Conservation (phyloP, 352 stramenopile species). For the Phytophthora capsici region DNA sequence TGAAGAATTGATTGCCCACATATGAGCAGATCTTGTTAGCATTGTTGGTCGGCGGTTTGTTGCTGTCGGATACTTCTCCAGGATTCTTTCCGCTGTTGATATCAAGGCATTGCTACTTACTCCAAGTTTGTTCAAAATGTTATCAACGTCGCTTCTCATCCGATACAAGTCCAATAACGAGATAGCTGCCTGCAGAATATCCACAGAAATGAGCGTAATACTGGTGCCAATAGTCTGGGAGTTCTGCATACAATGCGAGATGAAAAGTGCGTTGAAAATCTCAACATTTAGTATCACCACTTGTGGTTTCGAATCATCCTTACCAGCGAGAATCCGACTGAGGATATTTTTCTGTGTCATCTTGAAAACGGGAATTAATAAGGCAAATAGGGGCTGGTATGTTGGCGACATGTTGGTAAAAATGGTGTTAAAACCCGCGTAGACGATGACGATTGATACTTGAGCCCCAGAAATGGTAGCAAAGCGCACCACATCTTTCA, state of each 20-base stretch:
- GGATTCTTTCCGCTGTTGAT: background rate
- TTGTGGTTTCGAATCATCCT: slow-evolving; percentile 28
- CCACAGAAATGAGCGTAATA: slow-evolving; percentile 23
- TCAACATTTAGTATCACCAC: slow-evolving; percentile 36
- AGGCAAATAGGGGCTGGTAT: slow-evolving; percentile 39
- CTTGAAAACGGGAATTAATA: slow-evolving; percentile 44
- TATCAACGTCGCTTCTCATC: slow-evolving; percentile 21
- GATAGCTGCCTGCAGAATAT: slow-evolving; percentile 19
- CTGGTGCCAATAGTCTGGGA: slow-evolving; percentile 24
- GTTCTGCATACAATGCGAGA: slow-evolving; percentile 28
- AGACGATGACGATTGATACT: slow-evolving; percentile 11
- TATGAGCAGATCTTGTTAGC: background rate
- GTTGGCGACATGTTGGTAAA: slow-evolving; percentile 17
- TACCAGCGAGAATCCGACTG: slow-evolving; percentile 18
- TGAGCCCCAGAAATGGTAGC: slow-evolving; percentile 20
- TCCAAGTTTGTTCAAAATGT: slow-evolving; percentile 10
- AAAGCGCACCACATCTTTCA: slow-evolving; percentile 22
- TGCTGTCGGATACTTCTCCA: slow-evolving; percentile 2
- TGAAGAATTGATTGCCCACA: background rate
- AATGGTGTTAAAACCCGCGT: slow-evolving; percentile 11
- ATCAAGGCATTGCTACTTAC: slow-evolving; percentile 10
- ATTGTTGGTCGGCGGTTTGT: background rate
- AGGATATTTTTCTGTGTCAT: slow-evolving; percentile 40
- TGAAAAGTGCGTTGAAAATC: slow-evolving; percentile 39
- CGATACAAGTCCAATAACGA: slow-evolving; percentile 22